Evolutionary conservation across 768 basidiomycete species (phyloP), one percentile per base, ranked within the genome.

Genomic region (Naganishia antarctica): DNA sequence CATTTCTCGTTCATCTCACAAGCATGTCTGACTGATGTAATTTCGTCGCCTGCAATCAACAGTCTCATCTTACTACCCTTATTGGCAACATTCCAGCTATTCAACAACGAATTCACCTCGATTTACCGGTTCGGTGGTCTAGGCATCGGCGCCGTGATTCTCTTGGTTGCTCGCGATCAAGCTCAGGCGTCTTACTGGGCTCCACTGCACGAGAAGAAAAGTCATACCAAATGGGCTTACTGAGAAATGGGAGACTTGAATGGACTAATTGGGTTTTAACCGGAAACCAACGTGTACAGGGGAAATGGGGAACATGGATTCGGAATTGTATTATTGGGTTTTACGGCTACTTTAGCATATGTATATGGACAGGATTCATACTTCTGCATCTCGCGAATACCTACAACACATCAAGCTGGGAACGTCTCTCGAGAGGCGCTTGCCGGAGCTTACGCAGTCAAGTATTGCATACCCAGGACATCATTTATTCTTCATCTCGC

Each of bases 151-250:
- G 66, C 59, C 12, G 66, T 67, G 26, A 49, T 50, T 11, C 32
- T 60, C 21, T 60, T 67, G 1, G 62, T 67, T 9, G 60, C 66
- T 31, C 31, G 66, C 21, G 66, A 67, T 44, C 53, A 62, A 25
- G 66, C 66, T 15, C 46, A 41, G 23, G 66, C 31, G 23, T 43
- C 37, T n/a, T 67, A 63, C 48, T 67, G 66, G 66, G 48, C 62
- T 18, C 62, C 62, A 15, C 29, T 53, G 1, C 43, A 31, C 40
- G 62, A 57, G 34, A 57, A 40, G 34, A 57, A 57, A 21, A 40
- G 18, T 13, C 34, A 21, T 32, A 63, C 48, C 29, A 63, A 63
- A 31, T 50, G 62, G 62, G 62, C 62, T 23, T 63, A 40, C 40
- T 63, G 28, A 40, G 28, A 8, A 25, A 29, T 16, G 32, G 7